phyloP scores from a whole-genome alignment of 352 stramenopile genomes.

The Poterioochromonas sp. region DNA sequence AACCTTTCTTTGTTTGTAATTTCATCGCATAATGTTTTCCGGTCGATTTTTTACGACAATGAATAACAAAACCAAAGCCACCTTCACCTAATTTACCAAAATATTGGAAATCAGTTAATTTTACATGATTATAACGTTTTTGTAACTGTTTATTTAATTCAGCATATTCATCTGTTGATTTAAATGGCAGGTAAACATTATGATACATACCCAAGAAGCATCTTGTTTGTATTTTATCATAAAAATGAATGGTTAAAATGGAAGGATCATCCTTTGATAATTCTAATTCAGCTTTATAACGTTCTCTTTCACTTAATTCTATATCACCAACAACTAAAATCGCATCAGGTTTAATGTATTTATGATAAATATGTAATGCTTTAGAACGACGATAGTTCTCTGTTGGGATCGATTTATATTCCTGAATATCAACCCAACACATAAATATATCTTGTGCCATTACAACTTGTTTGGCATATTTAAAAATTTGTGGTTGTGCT shows the following conservation, averaged over 20 bases:
- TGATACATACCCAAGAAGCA: conserved; percentile 49
- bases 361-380: conserved; percentile 49
- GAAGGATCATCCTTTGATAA: conserved; percentile 29
- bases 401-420: conserved; percentile 44
- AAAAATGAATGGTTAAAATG: conserved; percentile 38
- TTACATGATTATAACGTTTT: conserved; percentile 48
- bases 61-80: conserved; percentile 75
- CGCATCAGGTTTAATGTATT: conserved; percentile 46
- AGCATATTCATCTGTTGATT: conserved; percentile 41
- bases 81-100: conserved; percentile 62
- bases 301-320: conserved; percentile 29
- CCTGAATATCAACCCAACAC: conserved; percentile 49
- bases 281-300: conserved; percentile 39
- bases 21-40: conserved; percentile 81
- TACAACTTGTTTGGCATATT: neutral
- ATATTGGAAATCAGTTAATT: conserved; percentile 46
- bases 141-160: conserved; percentile 41
- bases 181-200: conserved; percentile 47
- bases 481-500: conserved; percentile 33
- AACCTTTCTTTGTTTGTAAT: conserved; percentile 73
- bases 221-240: conserved; percentile 43
- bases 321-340: conserved; percentile 38
- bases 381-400: conserved; percentile 44
- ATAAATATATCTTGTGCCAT: conserved; percentile 46
- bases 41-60: conserved; percentile 73